These are phyloP conservation scores for Lentithecium fluviatile DNA, from an alignment of 495 filamentous ascomycete species.

Conservation along the genomic window DNA sequence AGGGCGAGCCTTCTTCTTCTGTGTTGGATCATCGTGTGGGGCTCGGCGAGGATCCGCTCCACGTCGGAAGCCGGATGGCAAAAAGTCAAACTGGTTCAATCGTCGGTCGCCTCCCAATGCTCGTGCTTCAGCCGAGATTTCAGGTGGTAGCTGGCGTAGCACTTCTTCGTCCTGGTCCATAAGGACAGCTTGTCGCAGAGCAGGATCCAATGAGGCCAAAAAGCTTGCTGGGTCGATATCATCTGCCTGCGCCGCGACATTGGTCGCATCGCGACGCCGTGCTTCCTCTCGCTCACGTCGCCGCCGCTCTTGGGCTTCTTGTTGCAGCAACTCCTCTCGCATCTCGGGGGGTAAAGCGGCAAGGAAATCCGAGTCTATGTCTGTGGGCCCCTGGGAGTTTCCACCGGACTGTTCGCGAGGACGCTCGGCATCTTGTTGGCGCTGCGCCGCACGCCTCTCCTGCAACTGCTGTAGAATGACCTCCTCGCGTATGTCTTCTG, in stretches of 20 bases:
- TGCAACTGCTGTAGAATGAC: slow-evolving; percentile 86
- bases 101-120: slow-evolving; percentile 61
- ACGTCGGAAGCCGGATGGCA: slow-evolving; percentile 44
- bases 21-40: slow-evolving; percentile 24
- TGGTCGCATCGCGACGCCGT: slow-evolving; percentile 56
- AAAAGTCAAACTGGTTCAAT: slow-evolving; percentile 61
- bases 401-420: slow-evolving; percentile 42
- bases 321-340: slow-evolving; percentile 80
- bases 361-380: slow-evolving; percentile 91
- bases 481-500: slow-evolving; percentile 92
- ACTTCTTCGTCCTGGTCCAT: slow-evolving; percentile 89
- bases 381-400: slow-evolving; percentile 73
- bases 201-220: slow-evolving; percentile 83
- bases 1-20: slow-evolving; percentile 64
- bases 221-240: slow-evolving; percentile 96
- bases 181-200: slow-evolving; percentile 78
- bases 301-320: slow-evolving; percentile 85
- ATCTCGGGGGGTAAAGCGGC: slow-evolving; percentile 89
- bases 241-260: slow-evolving; percentile 58
- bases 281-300: slow-evolving; percentile 79
- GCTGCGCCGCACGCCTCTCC: slow-evolving; percentile 56
- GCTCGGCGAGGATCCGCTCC: slow-evolving; percentile 25
- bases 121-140: slow-evolving; percentile 82
- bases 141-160: slow-evolving; percentile 78
- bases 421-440: neutral